A percentile compares a stretch with the other conserved stretches of the same genome.
phyloP scores from a whole-genome alignment of 2,329 filamentous ascomycete species.

The Pestalotiopsis fici region DNA sequence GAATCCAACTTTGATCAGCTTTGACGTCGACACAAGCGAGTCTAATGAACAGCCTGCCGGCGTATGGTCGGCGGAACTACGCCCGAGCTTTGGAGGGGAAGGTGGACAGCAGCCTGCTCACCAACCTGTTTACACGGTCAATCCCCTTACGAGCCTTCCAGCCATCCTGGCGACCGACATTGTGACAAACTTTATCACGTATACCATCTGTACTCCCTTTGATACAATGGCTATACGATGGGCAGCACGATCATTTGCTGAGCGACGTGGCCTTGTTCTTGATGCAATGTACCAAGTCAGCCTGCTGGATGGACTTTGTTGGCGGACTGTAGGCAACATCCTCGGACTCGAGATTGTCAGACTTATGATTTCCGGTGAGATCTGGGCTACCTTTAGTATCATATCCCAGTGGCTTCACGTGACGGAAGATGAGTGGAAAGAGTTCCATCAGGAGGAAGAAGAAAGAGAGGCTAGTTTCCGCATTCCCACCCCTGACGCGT shows the following conservation, averaged over 20 bases:
- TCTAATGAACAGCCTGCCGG: constrained; percentile 51
- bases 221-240: constrained; percentile 48
- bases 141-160: constrained; percentile 51
- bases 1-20: constrained; percentile 59
- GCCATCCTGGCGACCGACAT: constrained; percentile 48
- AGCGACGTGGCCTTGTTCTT: constrained; percentile 36
- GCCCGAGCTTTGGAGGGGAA: constrained; percentile 44
- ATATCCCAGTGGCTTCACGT: constrained; percentile 39
- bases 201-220: constrained; percentile 45
- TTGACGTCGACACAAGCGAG: constrained; percentile 61
- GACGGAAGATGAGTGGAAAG: constrained; percentile 45
- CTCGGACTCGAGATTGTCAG: constrained; percentile 46
- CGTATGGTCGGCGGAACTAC: constrained; percentile 60
- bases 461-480: not conserved
- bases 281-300: constrained; percentile 39
- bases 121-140: constrained; percentile 43
- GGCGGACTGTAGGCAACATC: constrained; percentile 44
- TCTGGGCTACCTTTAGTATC: constrained; percentile 44
- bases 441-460: constrained; percentile 26
- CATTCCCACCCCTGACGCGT: too few relatives aligned
- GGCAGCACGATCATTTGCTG: constrained; percentile 43
- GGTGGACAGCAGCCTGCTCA: constrained; percentile 32
- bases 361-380: constrained; percentile 42
- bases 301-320: constrained; percentile 37
- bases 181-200: constrained; percentile 42